These are phyloP conservation scores for Pythium dissimile DNA, from an alignment of 352 stramenopile species.

Conservation along the genomic window DNA sequence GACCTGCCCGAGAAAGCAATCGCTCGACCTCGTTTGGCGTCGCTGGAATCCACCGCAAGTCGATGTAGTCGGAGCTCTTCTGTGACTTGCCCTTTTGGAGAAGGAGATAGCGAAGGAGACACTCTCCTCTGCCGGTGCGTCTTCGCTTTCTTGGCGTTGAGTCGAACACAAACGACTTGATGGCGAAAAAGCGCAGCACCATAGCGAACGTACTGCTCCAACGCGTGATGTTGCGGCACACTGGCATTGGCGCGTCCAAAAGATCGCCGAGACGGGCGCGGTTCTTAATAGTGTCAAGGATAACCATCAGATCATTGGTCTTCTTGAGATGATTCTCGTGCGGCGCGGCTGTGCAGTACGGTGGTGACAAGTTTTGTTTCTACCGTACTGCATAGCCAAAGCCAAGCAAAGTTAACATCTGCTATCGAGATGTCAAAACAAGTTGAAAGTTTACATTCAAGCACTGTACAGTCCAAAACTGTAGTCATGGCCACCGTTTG, in stretches of 20 bases:
- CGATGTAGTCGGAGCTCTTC: not conserved
- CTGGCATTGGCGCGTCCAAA: constrained; percentile 6
- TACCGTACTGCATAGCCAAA: too few relatives aligned
- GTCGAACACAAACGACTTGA: not conserved
- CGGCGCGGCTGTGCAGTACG: too few relatives aligned
- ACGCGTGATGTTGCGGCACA: constrained; percentile 12
- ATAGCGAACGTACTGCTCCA: constrained; percentile 27
- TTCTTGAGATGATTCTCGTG: constrained; percentile 5
- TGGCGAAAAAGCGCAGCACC: constrained; percentile 12
- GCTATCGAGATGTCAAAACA: too few relatives aligned
- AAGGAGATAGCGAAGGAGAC: too few relatives aligned
- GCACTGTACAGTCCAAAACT: too few relatives aligned
- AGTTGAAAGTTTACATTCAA: too few relatives aligned
- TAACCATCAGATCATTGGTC: constrained; percentile 5
- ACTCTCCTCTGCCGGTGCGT: not conserved
- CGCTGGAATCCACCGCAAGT: constrained; percentile 6
- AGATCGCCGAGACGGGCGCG: constrained; percentile 5
- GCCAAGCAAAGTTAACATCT: too few relatives aligned
- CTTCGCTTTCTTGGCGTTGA: not conserved
- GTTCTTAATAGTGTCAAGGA: constrained; percentile 19
- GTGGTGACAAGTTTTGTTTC: too few relatives aligned
- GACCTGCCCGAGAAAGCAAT: constrained; percentile 2
- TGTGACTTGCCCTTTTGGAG: too few relatives aligned
- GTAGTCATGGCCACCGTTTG: too few relatives aligned
- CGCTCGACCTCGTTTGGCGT: constrained; percentile 15